phyloP scores from a whole-genome alignment of 2,329 filamentous ascomycete species.

The Fusarium dlaminii region DNA sequence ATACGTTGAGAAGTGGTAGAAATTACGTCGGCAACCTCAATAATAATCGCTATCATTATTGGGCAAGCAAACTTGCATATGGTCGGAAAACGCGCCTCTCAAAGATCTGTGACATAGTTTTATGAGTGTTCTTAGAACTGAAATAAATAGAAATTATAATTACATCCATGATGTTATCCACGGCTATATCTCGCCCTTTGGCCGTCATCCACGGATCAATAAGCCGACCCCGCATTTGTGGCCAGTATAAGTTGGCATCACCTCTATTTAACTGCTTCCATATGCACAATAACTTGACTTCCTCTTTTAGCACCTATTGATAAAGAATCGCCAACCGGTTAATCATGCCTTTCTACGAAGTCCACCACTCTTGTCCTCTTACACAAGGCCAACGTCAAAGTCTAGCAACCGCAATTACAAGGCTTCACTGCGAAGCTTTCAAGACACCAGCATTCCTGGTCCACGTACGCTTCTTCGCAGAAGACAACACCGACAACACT shows the following conservation, averaged over 20 bases:
- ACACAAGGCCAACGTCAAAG: conserved; percentile 2
- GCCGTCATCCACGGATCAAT: neutral
- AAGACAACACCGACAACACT: neutral
- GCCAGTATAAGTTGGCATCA: neutral
- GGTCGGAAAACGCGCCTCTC: neutral
- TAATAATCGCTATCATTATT: neutral
- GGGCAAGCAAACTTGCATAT: rapidly evolving
- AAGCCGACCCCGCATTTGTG: conserved; percentile 1
- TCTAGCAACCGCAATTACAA: conserved; percentile 20
- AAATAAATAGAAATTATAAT: neutral
- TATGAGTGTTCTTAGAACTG: neutral
- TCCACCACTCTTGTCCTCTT: conserved; percentile 26
- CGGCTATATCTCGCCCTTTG: neutral
- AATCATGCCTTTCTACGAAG: conserved; percentile 31
- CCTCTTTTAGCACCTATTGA: neutral
- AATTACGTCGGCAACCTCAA: neutral
- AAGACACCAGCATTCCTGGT: conserved; percentile 29
- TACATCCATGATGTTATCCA: neutral
- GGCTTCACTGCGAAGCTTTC: conserved; percentile 25
- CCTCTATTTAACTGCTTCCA: neutral
- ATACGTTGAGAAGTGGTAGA: conserved; percentile 83
- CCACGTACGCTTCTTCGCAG: conserved; percentile 22
- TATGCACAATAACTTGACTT: neutral
- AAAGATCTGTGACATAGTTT: neutral
- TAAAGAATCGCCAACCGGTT: no score